Conservation (phyloP, 2,329 filamentous ascomycete species). For the Colletotrichum spaethianum region DNA sequence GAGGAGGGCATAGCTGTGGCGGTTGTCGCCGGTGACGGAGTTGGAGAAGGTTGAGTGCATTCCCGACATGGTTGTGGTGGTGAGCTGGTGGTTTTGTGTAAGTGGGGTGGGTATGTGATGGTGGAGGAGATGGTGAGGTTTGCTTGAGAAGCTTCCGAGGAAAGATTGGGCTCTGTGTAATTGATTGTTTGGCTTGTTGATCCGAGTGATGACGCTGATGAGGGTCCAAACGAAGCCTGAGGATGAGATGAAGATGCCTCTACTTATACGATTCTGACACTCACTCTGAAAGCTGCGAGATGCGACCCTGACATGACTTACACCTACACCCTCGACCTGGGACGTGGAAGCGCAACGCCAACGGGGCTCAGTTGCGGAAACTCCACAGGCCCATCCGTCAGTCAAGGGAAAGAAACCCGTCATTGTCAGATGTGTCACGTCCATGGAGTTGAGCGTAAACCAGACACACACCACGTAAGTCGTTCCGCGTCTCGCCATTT, state of each 20-base stretch:
- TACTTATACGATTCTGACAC: constrained; percentile 29
- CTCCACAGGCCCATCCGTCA: not conserved
- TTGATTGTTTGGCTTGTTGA: not conserved
- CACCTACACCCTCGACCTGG: not conserved
- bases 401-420: not conserved
- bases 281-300: not conserved
- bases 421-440: too few relatives aligned
- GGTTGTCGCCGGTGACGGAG: constrained; percentile 36
- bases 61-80: constrained; percentile 31
- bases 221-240: not conserved
- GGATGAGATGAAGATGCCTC: not conserved
- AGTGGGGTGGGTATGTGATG: not conserved
- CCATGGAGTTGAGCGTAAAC: not conserved
- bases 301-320: not conserved
- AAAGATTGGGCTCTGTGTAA: not conserved
- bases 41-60: constrained; percentile 37
- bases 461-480: not conserved
- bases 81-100: not conserved
- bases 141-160: not conserved
- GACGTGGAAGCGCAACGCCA: not conserved
- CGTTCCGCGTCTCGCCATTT: not conserved
- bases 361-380: not conserved
- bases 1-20: constrained; percentile 29
- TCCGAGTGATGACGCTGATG: constrained; percentile 4
- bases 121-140: not conserved